phyloP scores from a whole-genome alignment of 257 asterid genomes.

The Solanum chmielewskii region DNA sequence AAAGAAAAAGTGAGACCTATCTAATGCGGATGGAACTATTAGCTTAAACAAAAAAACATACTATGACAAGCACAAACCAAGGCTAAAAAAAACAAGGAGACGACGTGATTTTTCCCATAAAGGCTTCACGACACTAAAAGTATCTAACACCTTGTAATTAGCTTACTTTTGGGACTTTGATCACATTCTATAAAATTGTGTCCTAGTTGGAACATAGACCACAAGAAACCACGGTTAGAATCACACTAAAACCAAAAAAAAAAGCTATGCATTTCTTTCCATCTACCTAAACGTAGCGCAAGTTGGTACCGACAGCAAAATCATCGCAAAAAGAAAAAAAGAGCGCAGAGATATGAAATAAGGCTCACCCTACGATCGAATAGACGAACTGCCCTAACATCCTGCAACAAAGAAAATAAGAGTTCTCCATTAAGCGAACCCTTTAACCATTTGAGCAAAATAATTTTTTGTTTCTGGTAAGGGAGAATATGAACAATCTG shows the following conservation, averaged over 20 bases:
- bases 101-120: not conserved
- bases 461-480: not conserved
- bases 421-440: not conserved
- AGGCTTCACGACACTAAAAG: not conserved
- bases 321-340: not conserved
- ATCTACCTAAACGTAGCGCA: not conserved
- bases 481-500: not conserved
- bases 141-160: not conserved
- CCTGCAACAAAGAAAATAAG: slow-evolving; percentile 43
- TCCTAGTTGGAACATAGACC: not conserved
- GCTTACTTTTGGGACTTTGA: not conserved
- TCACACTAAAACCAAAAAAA: not conserved
- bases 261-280: not conserved
- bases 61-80: not conserved
- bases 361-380: slow-evolving; percentile 90
- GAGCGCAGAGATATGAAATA: not conserved
- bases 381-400: slow-evolving; percentile 74
- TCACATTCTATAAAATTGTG: not conserved
- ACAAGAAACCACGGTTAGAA: not conserved
- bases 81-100: not conserved
- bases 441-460: not conserved
- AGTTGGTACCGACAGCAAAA: not conserved
- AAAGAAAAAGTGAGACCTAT: not conserved
- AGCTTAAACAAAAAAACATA: not conserved
- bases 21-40: not conserved